Conservation (phyloP, 805 yeast genomes). For the Teunomyces kruisii region DNA sequence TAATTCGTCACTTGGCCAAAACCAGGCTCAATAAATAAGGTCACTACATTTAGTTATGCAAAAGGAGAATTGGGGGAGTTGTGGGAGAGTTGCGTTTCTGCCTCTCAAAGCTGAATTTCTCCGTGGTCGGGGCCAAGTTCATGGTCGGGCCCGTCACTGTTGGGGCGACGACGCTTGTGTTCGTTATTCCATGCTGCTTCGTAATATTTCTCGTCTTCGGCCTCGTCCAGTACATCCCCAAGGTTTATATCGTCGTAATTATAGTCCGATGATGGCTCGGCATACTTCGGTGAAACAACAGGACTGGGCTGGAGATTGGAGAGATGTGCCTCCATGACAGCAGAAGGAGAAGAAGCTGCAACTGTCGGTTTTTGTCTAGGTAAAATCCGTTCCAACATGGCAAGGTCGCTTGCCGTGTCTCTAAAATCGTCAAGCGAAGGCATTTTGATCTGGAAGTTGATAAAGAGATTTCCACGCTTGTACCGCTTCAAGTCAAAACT, state of each 20-base stretch:
- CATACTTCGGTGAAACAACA: background rate
- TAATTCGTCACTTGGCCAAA: background rate
- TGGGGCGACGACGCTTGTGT: background rate
- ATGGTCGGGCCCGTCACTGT: background rate
- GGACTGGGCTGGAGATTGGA: conserved; percentile 5
- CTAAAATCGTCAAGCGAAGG: conserved; percentile 31
- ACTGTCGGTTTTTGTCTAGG: conserved; percentile 11
- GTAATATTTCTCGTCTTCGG: conserved; percentile 19
- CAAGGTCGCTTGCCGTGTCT: conserved; percentile 20
- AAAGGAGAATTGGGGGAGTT: background rate
- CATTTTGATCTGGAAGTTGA: conserved; percentile 37
- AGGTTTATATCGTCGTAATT: conserved; percentile 20
- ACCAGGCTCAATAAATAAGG: conserved; percentile 3
- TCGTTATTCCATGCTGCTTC: conserved; percentile 16
- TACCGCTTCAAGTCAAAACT: conserved; percentile 20
- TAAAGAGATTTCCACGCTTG: conserved; percentile 36
- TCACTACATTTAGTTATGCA: conserved; percentile 1
- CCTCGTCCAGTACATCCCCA: conserved; percentile 16
- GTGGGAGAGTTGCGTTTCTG: background rate
- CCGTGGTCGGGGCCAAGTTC: background rate
- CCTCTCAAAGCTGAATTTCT: background rate
- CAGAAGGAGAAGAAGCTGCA: background rate
- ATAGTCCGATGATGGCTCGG: conserved; percentile 7
- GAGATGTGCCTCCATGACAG: conserved; percentile 7
- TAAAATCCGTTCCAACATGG: conserved; percentile 17